Evolutionary conservation across 208 protist species (phyloP), one percentile per base, ranked within the genome.

Genomic region (Wallacemonas rigidus): DNA sequence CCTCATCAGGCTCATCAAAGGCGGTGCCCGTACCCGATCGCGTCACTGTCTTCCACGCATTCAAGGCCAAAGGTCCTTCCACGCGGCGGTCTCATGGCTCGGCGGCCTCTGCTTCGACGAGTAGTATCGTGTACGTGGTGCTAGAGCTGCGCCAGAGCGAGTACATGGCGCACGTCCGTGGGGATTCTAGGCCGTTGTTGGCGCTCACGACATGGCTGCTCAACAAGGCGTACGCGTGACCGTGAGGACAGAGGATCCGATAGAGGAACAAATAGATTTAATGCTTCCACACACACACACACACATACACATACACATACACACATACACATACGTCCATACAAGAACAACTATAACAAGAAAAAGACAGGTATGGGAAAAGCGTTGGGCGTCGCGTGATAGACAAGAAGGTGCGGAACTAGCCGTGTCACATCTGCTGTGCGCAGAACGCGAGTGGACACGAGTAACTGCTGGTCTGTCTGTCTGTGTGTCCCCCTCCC

Each of bases 151-250:
- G 14, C n/a, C 43, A 48, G 0, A 44, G 60, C 50, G 60, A 8
- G 40, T 65, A 41, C 17, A 50, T 51, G 60, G 12, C 40, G 14
- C 4, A 44, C 9, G 7, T 17, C 11, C 3, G 36, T 3, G 60
- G 60, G 15, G 60, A 65, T n/a, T 51, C 60, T 3, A 12, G 43
- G 5, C 4, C 38, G 6, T 41, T 65, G 12, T 41, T 45, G 4
- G 60, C 14, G 12, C 60, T 65, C 60, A 65, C 60, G 60, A 65
- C 60, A 41, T 65, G 60, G 60, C 43, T 65, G n/a, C 40, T 65
- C 47, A 48, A 50, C 60, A 65, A 65, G 43, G 60, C 60, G 11
- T 65, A 53, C 60, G 60, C 40, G 60, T 65, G 17, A 62, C 6
- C 1, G 26, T 26, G 26, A 0, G 6, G 45, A 50, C 45, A 12